Percentiles rank a stretch among this genome's conserved stretches.
These are phyloP conservation scores for Tripterygium wilfordii DNA, from an alignment of 177 flowering plant species.

Conservation along the genomic window DNA sequence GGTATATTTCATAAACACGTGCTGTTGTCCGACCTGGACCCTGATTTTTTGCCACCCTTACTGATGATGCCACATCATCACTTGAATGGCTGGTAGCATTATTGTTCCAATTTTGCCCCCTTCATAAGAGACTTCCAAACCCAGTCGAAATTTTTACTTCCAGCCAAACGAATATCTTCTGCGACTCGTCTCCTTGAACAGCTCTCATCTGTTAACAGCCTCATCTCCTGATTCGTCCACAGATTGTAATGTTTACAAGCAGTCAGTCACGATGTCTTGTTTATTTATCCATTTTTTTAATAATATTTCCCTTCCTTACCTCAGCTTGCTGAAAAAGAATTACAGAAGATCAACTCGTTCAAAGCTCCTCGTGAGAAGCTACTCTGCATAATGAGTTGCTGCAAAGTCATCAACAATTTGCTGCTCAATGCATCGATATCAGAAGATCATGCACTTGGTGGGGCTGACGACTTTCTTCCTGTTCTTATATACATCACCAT, in stretches of 20 bases:
- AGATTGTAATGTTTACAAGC: too few species aligned
- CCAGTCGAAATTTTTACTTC: too few species aligned
- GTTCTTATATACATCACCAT: conserved; percentile 51
- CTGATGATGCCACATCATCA: too few species aligned
- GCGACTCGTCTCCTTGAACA: too few species aligned
- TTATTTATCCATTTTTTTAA: not conserved
- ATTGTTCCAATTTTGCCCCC: too few species aligned
- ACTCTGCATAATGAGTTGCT: conserved; percentile 44
- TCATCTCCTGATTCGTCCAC: too few species aligned
- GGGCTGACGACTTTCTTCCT: conserved; percentile 60
- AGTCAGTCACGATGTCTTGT: too few species aligned
- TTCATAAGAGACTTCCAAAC: too few species aligned
- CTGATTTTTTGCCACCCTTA: not conserved
- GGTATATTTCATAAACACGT: not conserved
- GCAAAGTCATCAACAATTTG: conserved; percentile 55
- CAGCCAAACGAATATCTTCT: too few species aligned
- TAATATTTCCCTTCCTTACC: not conserved
- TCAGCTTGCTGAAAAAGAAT: conserved; percentile 57
- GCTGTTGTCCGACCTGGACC: not conserved
- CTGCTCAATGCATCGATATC: conserved; percentile 40
- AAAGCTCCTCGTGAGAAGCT: conserved; percentile 56
- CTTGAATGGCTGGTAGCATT: too few species aligned
- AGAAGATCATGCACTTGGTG: conserved; percentile 28
- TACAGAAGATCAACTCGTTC: conserved; percentile 44
- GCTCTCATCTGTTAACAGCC: too few species aligned